These are phyloP conservation scores for Leishmania lainsoni DNA, from an alignment of 208 protist genomes.

Conservation along the genomic window DNA sequence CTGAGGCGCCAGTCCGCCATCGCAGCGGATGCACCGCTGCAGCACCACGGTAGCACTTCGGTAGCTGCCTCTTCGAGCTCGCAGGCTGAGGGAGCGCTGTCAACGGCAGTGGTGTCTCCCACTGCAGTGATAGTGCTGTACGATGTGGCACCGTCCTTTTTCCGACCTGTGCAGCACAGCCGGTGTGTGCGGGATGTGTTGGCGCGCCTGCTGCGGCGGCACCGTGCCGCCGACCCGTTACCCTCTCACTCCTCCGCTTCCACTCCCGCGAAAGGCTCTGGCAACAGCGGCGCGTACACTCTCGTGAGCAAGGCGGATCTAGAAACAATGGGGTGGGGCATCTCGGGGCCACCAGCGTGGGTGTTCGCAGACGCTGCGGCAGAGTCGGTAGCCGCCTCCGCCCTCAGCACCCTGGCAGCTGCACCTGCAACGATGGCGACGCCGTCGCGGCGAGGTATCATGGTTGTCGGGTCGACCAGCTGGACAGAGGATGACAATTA, in stretches of 20 bases:
- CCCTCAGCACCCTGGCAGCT: neutral
- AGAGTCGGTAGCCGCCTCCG: neutral
- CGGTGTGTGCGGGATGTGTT: constrained; percentile 65
- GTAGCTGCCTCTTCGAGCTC: neutral
- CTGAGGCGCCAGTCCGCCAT: constrained; percentile 1
- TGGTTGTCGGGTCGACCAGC: constrained; percentile 94
- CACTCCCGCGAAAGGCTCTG: neutral
- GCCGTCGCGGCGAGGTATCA: constrained; percentile 32
- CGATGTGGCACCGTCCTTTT: constrained; percentile 79
- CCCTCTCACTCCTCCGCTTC: neutral
- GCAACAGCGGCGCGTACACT: constrained; percentile 6
- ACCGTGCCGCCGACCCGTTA: neutral
- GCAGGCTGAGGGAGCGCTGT: neutral
- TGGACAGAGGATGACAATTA: constrained; percentile 98
- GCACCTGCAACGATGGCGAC: constrained; percentile 3
- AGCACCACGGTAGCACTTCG: neutral
- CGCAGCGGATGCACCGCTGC: neutral
- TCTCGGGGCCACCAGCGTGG: constrained; percentile 67
- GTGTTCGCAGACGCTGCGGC: constrained; percentile 39
- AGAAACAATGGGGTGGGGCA: constrained; percentile 47
- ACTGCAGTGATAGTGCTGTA: constrained; percentile 61
- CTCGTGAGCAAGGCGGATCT: constrained; percentile 21
- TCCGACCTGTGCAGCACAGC: constrained; percentile 45
- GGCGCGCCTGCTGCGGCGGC: constrained; percentile 26
- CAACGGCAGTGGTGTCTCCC: neutral